Evolutionary conservation across 306 rosid species (phyloP), one percentile per base, ranked within the genome.

Genomic region (Rosa lucieae): DNA sequence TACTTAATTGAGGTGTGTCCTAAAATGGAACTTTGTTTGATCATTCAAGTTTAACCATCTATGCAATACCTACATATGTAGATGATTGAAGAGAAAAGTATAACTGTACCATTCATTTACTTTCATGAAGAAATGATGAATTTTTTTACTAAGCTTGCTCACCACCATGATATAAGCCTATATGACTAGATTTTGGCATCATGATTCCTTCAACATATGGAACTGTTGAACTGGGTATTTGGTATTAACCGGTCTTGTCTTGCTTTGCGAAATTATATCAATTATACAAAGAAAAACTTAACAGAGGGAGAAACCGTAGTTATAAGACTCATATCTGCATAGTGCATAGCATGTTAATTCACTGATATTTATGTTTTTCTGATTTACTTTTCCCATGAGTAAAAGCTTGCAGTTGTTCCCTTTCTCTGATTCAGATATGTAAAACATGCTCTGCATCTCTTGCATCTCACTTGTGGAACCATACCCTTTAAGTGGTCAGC

Each of bases 381-480:
- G 21, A 37, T 67, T 46, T 74, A 46, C 13, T n/a, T 53, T 68
- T 70, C 40, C 53, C 44, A 20, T 70, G 32, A 67, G 14, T 68
- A 73, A 21, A 73, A 62, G 20, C 67, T 23, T 78, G 72, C 73
- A 43, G 55, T 81, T 76, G 65, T 58, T 58, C 6, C 69, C 13
- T 14, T 32, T 74, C 69, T 40, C 84, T 85, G 69, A 65, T 83
- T 81, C 84, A 95, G 99, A 90, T 96, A 93, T 78, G 99, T 96
- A 76, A 91, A 91, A 84, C 98, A 98, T 43, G 99, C 98, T 80
- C 84, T 96, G 85, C 93, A 93, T 84, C 91, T 96, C 81, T 83
- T 96, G 85, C 93, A 93, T 84, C 91, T 96, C 81, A 93, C 99
- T 35, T 96, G 99, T 72, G 99, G 97, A 95, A 86, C 98, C 99